Conservation (phyloP, 2,329 filamentous ascomycete species). For the Neospermospora avenae region DNA sequence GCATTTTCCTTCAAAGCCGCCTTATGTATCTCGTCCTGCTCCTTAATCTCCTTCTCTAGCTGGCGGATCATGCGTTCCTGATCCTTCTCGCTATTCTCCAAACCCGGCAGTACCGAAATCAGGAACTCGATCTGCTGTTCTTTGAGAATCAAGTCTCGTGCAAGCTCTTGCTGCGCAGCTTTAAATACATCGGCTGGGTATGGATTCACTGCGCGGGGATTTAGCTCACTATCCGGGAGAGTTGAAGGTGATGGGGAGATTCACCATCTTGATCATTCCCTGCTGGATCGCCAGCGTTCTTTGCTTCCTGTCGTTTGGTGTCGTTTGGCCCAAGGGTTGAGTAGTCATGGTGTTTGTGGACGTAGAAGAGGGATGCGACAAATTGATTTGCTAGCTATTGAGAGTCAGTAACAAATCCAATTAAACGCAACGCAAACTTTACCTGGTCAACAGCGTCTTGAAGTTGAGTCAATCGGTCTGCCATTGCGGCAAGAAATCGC, state of each 20-base stretch:
- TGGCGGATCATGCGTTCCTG: constrained; percentile 66
- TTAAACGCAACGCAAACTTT: constrained; percentile 15
- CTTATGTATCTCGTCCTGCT: constrained; percentile 58
- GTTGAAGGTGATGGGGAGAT: neutral
- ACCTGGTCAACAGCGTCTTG: constrained; percentile 85
- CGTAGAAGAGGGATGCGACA: constrained; percentile 62
- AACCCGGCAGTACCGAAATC: constrained; percentile 70
- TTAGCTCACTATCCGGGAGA: constrained; percentile 11
- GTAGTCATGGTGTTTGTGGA: constrained; percentile 66
- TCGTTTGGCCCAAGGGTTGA: constrained; percentile 56
- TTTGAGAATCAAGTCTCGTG: constrained; percentile 72
- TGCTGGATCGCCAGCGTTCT: constrained; percentile 26
- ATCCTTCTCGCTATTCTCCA: constrained; percentile 74
- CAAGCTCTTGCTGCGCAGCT: constrained; percentile 67
- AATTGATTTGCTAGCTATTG: constrained; percentile 64
- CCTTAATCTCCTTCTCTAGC: constrained; percentile 62
- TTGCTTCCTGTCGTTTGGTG: constrained; percentile 54
- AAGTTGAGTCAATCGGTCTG: constrained; percentile 75
- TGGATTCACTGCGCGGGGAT: constrained; percentile 50
- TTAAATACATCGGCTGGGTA: constrained; percentile 62
- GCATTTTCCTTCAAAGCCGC: constrained; percentile 63
- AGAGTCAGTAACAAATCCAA: constrained; percentile 8
- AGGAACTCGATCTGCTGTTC: constrained; percentile 80
- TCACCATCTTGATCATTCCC: constrained; percentile 24
- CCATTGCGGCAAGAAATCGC: constrained; percentile 46